Conservation (phyloP, 148 eudicot genomes). For the Cornus controversa region DNA sequence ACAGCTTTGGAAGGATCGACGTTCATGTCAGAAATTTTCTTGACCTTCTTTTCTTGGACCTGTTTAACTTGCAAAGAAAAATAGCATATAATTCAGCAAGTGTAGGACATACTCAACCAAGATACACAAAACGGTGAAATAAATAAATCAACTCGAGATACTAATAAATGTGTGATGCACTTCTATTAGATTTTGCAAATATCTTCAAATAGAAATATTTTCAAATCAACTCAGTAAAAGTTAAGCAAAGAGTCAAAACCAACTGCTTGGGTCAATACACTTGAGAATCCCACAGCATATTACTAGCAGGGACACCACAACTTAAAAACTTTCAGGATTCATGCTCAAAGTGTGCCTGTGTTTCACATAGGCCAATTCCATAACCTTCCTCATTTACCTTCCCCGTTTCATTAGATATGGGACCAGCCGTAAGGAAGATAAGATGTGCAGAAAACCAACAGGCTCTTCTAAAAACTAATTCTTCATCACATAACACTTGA, state of each 20-base stretch:
- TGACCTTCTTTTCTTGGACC: slow-evolving; percentile 89
- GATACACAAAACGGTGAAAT: background rate
- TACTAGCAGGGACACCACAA: background rate
- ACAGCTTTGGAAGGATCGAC: slow-evolving; percentile 52
- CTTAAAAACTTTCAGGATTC: background rate
- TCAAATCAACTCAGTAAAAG: background rate
- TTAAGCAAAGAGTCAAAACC: background rate
- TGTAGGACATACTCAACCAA: slow-evolving; percentile 11
- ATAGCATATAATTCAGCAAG: slow-evolving; percentile 3
- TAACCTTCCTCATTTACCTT: background rate
- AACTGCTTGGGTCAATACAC: background rate
- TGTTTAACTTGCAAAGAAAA: slow-evolving; percentile 24
- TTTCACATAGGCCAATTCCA: background rate
- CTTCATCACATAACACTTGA: too few species aligned
- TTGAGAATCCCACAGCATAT: background rate
- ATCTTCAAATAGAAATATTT: background rate
- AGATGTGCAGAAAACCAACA: background rate
- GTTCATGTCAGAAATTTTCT: slow-evolving; percentile 67
- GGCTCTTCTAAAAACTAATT: background rate
- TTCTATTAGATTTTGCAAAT: background rate
- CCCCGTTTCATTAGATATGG: background rate
- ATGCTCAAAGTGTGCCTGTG: background rate
- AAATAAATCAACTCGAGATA: slow-evolving; percentile 1
- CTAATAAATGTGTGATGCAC: background rate
- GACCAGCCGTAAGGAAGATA: too few species aligned